Percentiles rank a stretch among this genome's conserved stretches.
Evolutionary conservation across 2,329 filamentous ascomycete species (phyloP).

Genomic region (Dryadomyces sulphureus): DNA sequence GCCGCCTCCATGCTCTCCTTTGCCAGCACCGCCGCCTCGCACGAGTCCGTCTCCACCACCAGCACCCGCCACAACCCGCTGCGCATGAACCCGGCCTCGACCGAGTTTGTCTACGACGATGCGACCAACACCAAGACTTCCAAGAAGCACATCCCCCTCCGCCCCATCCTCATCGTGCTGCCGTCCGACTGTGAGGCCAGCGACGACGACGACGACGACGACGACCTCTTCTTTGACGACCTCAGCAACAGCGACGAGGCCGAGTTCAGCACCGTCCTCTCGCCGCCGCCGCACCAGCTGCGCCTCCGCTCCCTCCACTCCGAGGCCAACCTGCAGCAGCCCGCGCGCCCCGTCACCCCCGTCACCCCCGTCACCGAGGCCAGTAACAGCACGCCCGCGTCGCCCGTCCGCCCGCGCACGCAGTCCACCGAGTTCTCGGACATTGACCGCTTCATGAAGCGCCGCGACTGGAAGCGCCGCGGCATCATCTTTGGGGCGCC

Average conservation of each 20-base stretch:
- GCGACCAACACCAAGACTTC: too few relatives aligned
- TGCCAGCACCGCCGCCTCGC: background rate
- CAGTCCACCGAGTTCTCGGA: slow-evolving; percentile 10
- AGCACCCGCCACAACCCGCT: slow-evolving; percentile 13
- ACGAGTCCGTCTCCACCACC: background rate
- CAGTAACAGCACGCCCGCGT: slow-evolving; percentile 3
- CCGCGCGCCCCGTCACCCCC: slow-evolving; percentile 4
- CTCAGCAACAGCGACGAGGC: background rate
- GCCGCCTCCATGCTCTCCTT: slow-evolving; percentile 4
- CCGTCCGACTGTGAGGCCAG: background rate
- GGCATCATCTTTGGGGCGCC: slow-evolving; percentile 18
- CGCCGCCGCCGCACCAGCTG: slow-evolving; percentile 9
- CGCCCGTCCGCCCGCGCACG: slow-evolving; percentile 11
- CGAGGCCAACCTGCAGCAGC: slow-evolving; percentile 4
- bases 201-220: slow-evolving; percentile 5
- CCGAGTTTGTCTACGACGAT: slow-evolving; percentile 18
- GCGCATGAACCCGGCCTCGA: slow-evolving; percentile 21
- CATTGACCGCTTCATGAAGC: slow-evolving; percentile 16
- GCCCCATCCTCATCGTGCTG: slow-evolving; percentile 7
- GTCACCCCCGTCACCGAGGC: slow-evolving; percentile 2
- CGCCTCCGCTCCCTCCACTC: slow-evolving; percentile 6
- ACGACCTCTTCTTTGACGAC: background rate
- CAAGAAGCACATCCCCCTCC: slow-evolving; percentile 6
- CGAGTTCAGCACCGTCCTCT: slow-evolving; percentile 5
- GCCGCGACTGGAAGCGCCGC: slow-evolving; percentile 21